These are phyloP conservation scores for Vigna unguiculata DNA, from an alignment of 306 rosid species.

Conservation along the genomic window DNA sequence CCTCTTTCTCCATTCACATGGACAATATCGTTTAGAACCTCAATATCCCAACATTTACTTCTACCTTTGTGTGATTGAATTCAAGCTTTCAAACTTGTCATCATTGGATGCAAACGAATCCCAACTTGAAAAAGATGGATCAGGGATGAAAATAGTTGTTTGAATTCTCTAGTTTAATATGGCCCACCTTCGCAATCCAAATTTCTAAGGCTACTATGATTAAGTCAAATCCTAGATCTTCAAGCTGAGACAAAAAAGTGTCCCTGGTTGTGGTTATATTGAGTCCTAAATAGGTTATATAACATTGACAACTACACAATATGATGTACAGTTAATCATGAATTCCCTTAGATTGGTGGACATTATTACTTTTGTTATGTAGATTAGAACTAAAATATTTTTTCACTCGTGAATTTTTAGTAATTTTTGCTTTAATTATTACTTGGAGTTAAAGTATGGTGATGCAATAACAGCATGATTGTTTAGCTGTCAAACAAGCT, in stretches of 20 bases:
- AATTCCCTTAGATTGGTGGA: neutral
- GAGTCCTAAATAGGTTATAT: neutral
- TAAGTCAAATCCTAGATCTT: constrained; percentile 1
- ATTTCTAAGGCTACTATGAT: neutral
- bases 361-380: constrained; percentile 15
- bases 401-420: constrained; percentile 14
- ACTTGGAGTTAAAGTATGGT: constrained; percentile 9
- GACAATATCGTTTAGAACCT: neutral
- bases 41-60: neutral
- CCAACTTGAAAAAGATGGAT: neutral
- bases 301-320: constrained; percentile 1
- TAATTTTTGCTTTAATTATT: neutral
- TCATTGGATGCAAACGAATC: neutral
- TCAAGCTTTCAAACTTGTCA: neutral
- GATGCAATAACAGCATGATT: constrained; percentile 6
- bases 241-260: neutral
- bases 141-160: neutral
- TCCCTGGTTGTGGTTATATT: neutral
- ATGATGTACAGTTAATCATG: constrained; percentile 18
- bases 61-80: neutral
- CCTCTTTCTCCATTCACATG: neutral
- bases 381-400: neutral
- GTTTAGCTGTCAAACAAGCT: constrained; percentile 30
- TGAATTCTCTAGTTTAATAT: neutral
- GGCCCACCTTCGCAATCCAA: neutral